A percentile compares a stretch with the other conserved stretches of the same genome.
phyloP scores from a whole-genome alignment of 495 filamentous ascomycete species.

The Lentithecium fluviatile region DNA sequence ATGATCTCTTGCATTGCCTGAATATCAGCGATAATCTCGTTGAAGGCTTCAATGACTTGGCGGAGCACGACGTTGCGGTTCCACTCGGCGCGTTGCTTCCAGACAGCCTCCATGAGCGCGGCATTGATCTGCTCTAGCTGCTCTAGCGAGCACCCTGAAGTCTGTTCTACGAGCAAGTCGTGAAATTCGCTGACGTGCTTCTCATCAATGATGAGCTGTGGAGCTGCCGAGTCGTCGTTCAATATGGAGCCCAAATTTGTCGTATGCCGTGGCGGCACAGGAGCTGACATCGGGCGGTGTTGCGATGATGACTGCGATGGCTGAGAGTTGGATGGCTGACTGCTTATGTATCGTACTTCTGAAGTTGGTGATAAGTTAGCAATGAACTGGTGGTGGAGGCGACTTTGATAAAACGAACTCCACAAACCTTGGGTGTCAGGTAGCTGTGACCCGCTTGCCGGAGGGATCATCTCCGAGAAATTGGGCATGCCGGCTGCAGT shows the following conservation, averaged over 20 bases:
- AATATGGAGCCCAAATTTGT: conserved; percentile 20
- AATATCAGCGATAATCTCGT: conserved; percentile 79
- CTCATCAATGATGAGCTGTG: conserved; percentile 59
- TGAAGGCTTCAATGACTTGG: conserved; percentile 65
- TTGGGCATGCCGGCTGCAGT: conserved; percentile 42
- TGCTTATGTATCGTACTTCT: conserved; percentile 40
- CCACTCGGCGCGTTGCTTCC: conserved; percentile 73
- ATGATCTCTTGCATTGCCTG: conserved; percentile 61
- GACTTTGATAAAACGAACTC: background rate
- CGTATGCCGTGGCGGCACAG: conserved; percentile 22
- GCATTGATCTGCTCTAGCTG: conserved; percentile 92
- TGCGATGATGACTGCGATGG: conserved; percentile 33
- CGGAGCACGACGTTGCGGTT: conserved; percentile 71
- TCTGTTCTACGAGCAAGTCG: conserved; percentile 57
- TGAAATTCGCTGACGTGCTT: conserved; percentile 56
- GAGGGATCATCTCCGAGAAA: conserved; percentile 32
- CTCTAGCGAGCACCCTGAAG: conserved; percentile 81
- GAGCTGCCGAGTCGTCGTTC: conserved; percentile 42
- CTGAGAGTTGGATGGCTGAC: conserved; percentile 42
- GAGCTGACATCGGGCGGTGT: conserved; percentile 26
- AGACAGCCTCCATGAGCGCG: conserved; percentile 85
- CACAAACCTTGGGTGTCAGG: conserved; percentile 59
- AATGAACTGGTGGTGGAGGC: background rate
- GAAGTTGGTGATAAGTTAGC: conserved; percentile 1
- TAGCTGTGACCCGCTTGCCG: conserved; percentile 48